These are phyloP conservation scores for Cladosporium colombiae DNA, from an alignment of 2,329 filamentous ascomycete genomes.

Conservation along the genomic window DNA sequence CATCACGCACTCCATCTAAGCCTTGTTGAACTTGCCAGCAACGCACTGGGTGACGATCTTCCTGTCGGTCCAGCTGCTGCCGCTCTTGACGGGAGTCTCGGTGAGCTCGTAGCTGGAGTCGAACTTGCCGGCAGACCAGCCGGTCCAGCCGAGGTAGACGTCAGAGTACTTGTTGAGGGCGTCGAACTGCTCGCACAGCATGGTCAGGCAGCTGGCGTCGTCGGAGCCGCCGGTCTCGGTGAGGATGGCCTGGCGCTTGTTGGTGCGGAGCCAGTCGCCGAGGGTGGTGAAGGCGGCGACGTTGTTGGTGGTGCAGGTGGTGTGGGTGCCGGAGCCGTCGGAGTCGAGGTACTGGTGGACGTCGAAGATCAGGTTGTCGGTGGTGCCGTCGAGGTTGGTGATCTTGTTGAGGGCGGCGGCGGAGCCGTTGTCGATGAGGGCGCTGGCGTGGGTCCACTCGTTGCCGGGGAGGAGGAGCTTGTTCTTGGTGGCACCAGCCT, in stretches of 20 bases:
- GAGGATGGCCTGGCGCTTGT: constrained; percentile 42
- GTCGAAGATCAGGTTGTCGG: constrained; percentile 41
- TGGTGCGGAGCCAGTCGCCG: constrained; percentile 40
- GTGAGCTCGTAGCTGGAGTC: constrained; percentile 32
- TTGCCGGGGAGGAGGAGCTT: constrained; percentile 66
- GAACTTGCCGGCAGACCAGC: constrained; percentile 38
- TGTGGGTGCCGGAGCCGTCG: constrained; percentile 42
- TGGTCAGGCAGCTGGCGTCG: constrained; percentile 37
- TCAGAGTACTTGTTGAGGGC: constrained; percentile 35
- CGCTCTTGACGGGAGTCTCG: constrained; percentile 31
- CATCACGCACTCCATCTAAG: neutral
- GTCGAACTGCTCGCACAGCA: constrained; percentile 38
- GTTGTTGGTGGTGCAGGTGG: constrained; percentile 38
- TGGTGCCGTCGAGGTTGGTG: constrained; percentile 33
- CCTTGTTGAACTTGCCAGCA: constrained; percentile 30
- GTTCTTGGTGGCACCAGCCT: constrained; percentile 62
- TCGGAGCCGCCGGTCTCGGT: constrained; percentile 45
- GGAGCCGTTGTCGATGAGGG: constrained; percentile 33
- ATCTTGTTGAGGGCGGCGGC: constrained; percentile 29
- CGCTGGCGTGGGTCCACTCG: constrained; percentile 40
- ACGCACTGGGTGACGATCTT: constrained; percentile 33
- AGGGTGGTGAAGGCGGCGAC: constrained; percentile 39
- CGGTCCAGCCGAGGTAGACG: constrained; percentile 38
- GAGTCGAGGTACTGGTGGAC: constrained; percentile 46
- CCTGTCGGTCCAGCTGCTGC: constrained; percentile 31